Evolutionary conservation across 2,329 filamentous ascomycete species (phyloP), one percentile per base, ranked within the genome.

Genomic region (Colletotrichum limetticola): DNA sequence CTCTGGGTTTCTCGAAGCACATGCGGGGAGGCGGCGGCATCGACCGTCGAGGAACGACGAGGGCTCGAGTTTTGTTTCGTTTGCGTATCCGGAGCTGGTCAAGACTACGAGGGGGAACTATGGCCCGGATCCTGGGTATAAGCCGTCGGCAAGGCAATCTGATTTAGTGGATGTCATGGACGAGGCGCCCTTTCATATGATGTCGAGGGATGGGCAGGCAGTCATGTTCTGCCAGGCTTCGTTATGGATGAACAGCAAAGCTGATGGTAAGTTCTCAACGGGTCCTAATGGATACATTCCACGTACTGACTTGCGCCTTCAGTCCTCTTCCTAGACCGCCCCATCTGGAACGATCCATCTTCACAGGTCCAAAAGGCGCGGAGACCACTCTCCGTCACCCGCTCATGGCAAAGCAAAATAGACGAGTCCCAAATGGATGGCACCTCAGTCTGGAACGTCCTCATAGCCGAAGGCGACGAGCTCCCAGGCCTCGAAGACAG

Each of bases 161-260:
- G 71, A 73, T 14, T 14, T 73, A 35, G 71, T 69, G n/a, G 78
- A 79, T 60, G 46, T 75, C n/a, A 68, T 74, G 64, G 68, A 69
- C 16, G 69, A 75, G 37, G 68, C 77, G 3, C 71, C 74, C 11
- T 66, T 76, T 1, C 68, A 77, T 30, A 49, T 56, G 6, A 71
- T 79, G 58, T 77, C 77, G 0, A 59, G 56, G 5, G 62, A 72
- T 4, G 78, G 75, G 5, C 75, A 77, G 7, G 75, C 74, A 1
- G 79, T 76, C 9, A 64, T 80, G 16, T 81, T 84, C 37, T 81
- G 80, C 28, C 80, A 79, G 4, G 82, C 77, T 6, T 82, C 80
- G 24, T 59, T 83, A 14, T 85, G 83, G 83, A 67, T 75, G 19
- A 70, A 76, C 4, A 65, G 71, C 1, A 76, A 75, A 52, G 78